phyloP scores from a whole-genome alignment of 2,329 filamentous ascomycete species.

The Penicillium griseofulvum region DNA sequence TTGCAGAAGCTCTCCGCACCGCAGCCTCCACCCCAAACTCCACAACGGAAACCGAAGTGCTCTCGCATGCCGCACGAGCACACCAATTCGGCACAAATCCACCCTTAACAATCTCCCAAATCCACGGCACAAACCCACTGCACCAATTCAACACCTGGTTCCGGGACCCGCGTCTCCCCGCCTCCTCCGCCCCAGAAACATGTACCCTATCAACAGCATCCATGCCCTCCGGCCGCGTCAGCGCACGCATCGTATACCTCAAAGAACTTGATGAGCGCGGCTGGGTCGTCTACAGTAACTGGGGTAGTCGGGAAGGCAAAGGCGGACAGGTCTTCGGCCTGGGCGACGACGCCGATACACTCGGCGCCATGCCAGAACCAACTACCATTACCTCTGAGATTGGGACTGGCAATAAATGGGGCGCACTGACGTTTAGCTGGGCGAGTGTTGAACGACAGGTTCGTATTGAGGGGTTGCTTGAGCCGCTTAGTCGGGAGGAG shows the following conservation, averaged over 20 bases:
- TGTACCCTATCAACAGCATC: constrained; percentile 81
- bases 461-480: constrained; percentile 74
- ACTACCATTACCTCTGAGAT: constrained; percentile 11
- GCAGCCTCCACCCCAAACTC: constrained; percentile 33
- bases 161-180: constrained; percentile 61
- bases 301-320: constrained; percentile 63
- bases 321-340: constrained; percentile 39
- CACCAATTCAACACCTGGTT: constrained; percentile 92
- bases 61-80: constrained; percentile 40
- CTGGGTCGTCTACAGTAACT: constrained; percentile 93
- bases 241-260: constrained; percentile 83
- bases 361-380: constrained; percentile 57
- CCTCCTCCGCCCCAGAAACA: constrained; percentile 77
- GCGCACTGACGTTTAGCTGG: constrained; percentile 89
- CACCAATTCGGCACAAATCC: constrained; percentile 46
- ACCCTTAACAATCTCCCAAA: constrained; percentile 41
- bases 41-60: constrained; percentile 31
- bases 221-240: constrained; percentile 80
- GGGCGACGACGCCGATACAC: constrained; percentile 19
- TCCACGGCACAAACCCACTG: constrained; percentile 58
- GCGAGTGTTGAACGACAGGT: constrained; percentile 82
- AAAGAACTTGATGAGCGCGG: constrained; percentile 84
- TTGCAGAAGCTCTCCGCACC: constrained; percentile 27
- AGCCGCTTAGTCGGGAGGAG: constrained; percentile 67
- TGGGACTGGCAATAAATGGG: constrained; percentile 63